Conservation (phyloP, 169 alveolate species). For the Plasmodium blacklocki region DNA sequence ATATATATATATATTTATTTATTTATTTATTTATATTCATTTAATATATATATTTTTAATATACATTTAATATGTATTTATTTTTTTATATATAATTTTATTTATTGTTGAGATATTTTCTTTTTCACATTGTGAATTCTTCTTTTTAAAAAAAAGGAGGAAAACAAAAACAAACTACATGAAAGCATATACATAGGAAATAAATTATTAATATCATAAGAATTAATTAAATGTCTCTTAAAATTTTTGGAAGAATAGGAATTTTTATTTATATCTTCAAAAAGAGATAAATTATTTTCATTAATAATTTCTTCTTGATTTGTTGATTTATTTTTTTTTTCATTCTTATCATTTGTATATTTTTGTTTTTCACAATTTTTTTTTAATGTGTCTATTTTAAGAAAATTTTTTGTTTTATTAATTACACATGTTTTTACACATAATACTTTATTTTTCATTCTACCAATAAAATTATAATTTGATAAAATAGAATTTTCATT, state of each 20-base stretch:
- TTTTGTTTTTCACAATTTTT: slow-evolving; percentile 3
- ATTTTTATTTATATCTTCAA: slow-evolving; percentile 2
- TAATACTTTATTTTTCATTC: slow-evolving; percentile 15
- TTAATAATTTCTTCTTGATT: neutral
- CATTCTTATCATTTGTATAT: neutral
- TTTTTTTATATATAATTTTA: neutral
- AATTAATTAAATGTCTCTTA: slow-evolving; percentile 24
- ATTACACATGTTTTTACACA: slow-evolving; percentile 6
- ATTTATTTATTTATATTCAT: neutral
- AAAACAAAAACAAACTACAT: slow-evolving; percentile 65
- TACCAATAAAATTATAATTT: slow-evolving; percentile 25
- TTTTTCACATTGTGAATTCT: slow-evolving; percentile 46
- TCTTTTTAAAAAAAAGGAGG: slow-evolving; percentile 74
- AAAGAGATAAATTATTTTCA: neutral
- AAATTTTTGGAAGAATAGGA: neutral
- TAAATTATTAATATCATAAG: slow-evolving; percentile 64
- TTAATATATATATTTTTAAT: neutral
- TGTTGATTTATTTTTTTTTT: neutral
- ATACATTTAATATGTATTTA: neutral
- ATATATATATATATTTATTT: neutral
- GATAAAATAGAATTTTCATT: slow-evolving; percentile 33
- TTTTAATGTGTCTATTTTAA: neutral
- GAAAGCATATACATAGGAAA: slow-evolving; percentile 76
- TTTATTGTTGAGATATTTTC: slow-evolving; percentile 30
- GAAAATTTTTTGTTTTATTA: neutral